A percentile compares a stretch with the other conserved stretches of the same genome.
Evolutionary conservation across 2,329 filamentous ascomycete species (phyloP).

Genomic region (Zopfia rhizophila): DNA sequence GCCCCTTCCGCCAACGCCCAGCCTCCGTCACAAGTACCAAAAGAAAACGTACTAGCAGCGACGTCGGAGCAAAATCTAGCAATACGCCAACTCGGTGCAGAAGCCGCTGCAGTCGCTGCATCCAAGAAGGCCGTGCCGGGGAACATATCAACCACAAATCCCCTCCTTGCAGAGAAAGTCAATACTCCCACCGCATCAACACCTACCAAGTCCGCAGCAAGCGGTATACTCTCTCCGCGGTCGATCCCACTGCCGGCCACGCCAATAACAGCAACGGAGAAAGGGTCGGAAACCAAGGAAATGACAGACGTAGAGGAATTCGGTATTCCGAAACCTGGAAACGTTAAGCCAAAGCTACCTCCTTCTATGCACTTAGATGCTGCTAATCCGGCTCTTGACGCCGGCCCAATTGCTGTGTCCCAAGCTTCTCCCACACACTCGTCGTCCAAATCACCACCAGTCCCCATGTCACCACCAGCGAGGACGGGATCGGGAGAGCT

Average conservation of each 20-base stretch:
- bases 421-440: constrained; percentile 3
- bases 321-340: constrained; percentile 31
- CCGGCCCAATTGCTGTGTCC: constrained; percentile 30
- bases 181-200: constrained; percentile 35
- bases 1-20: constrained; percentile 45
- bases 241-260: constrained; percentile 40
- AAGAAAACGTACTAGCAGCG: constrained; percentile 37
- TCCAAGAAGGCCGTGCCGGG: constrained; percentile 45
- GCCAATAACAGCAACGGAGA: constrained; percentile 20
- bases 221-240: constrained; percentile 33
- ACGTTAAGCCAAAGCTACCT: constrained; percentile 32
- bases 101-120: constrained; percentile 50
- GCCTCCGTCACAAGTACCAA: constrained; percentile 29
- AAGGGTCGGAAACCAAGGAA: not conserved
- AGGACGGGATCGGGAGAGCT: not conserved
- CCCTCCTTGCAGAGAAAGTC: constrained; percentile 45
- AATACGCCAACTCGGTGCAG: constrained; percentile 47
- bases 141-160: constrained; percentile 49
- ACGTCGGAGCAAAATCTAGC: constrained; percentile 47
- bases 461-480: constrained; percentile 2
- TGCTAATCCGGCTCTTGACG: constrained; percentile 34
- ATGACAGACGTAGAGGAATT: constrained; percentile 14
- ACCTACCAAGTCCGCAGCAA: constrained; percentile 43
- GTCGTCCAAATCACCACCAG: not conserved
- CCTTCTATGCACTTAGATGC: constrained; percentile 37